Percentiles rank a stretch among this genome's conserved stretches.
Evolutionary conservation across 352 stramenopile genomes (phyloP).

Genomic region (Thraustochytrium aureum): DNA sequence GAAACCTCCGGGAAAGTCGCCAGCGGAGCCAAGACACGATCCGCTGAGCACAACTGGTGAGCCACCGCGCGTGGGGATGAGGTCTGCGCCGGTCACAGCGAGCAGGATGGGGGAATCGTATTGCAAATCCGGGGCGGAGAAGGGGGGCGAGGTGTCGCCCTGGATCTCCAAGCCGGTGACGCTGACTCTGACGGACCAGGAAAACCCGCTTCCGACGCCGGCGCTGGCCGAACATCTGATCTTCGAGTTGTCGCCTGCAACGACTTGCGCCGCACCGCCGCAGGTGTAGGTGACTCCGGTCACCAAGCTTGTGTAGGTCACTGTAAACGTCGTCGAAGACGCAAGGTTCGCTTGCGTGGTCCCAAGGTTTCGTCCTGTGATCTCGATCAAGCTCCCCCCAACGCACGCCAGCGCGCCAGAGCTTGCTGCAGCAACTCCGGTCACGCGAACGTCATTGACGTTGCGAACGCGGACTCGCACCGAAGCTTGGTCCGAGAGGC

Average conservation of each 20-base stretch:
- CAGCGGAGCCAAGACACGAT: constrained; percentile 14
- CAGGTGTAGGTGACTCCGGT: constrained; percentile 28
- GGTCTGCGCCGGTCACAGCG: not conserved
- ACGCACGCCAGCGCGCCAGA: not conserved
- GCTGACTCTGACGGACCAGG: constrained; percentile 20
- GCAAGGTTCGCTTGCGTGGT: not conserved
- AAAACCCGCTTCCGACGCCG: constrained; percentile 29
- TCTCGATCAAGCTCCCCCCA: not conserved
- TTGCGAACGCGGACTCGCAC: constrained; percentile 3
- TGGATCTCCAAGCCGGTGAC: not conserved
- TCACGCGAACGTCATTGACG: constrained; percentile 44
- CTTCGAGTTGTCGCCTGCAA: constrained; percentile 9
- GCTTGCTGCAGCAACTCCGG: not conserved
- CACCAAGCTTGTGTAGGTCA: constrained; percentile 34
- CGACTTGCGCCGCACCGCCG: not conserved
- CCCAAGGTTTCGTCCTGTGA: constrained; percentile 30
- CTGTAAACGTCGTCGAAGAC: not conserved
- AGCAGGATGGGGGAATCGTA: constrained; percentile 2
- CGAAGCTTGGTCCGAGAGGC: not conserved
- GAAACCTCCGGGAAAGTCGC: constrained; percentile 1
- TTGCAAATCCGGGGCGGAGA: constrained; percentile 1
- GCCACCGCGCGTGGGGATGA: constrained; percentile 13
- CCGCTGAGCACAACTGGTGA: not conserved
- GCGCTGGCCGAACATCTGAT: not conserved
- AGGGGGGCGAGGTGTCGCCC: constrained; percentile 20